phyloP scores from a whole-genome alignment of 2,329 filamentous ascomycete genomes.

The Alternaria infectoria region DNA sequence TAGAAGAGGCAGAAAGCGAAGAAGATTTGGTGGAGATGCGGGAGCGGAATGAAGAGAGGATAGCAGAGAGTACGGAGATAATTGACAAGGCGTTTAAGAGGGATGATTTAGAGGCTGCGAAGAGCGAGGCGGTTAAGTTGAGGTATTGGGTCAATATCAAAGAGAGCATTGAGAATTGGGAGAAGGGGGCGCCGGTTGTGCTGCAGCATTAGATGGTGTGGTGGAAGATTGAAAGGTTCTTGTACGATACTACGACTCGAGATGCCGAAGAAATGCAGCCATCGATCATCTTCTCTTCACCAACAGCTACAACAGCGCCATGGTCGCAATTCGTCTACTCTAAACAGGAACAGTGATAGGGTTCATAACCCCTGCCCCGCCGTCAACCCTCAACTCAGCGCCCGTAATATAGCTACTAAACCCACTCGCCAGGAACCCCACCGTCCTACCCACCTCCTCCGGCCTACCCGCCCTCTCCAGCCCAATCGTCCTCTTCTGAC shows the following conservation, averaged over 20 bases:
- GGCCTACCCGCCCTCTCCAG: constrained; percentile 64
- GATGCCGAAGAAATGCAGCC: fast-evolving
- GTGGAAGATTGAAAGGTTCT: too few relatives aligned
- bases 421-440: constrained; percentile 67
- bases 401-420: constrained; percentile 69
- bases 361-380: constrained; percentile 58
- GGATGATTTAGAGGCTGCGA: constrained; percentile 71
- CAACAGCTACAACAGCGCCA: too few relatives aligned
- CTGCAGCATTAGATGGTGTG: constrained; percentile 56
- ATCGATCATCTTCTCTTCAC: too few relatives aligned
- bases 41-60: constrained; percentile 70
- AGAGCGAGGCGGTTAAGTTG: constrained; percentile 74
- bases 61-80: constrained; percentile 66
- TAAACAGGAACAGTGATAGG: constrained; percentile 47
- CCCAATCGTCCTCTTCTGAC: constrained; percentile 60
- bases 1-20: constrained; percentile 64
- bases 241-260: not conserved
- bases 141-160: constrained; percentile 91
- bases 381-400: constrained; percentile 67
- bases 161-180: constrained; percentile 82
- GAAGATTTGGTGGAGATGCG: constrained; percentile 66
- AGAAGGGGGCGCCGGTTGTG: constrained; percentile 71
- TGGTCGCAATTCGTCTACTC: too few relatives aligned
- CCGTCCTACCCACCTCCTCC: constrained; percentile 65
- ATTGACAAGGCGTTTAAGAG: constrained; percentile 70